A percentile compares a stretch with the other conserved stretches of the same genome.
Conservation (phyloP, 305 asterid genomes). For the Solanum hybrid region DNA sequence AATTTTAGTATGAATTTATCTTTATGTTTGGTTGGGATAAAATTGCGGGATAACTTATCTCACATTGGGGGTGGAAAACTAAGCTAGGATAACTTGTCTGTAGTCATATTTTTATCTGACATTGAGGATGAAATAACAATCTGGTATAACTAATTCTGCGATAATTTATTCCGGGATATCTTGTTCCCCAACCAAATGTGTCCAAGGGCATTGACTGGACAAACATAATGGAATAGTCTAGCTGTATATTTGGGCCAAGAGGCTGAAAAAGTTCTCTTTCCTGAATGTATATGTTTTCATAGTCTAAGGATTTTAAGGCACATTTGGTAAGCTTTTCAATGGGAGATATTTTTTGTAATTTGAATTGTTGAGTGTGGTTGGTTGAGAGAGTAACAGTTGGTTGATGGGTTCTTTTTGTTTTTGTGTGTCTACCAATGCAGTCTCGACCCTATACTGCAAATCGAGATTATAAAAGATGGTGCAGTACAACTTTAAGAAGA, state of each 20-base stretch:
- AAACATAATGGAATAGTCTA: not conserved
- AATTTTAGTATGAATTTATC: not conserved
- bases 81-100: not conserved
- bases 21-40: not conserved
- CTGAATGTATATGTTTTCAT: not conserved
- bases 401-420: not conserved
- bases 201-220: not conserved
- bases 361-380: not conserved
- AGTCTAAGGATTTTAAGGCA: not conserved
- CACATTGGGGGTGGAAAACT: not conserved
- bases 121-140: not conserved
- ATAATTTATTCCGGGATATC: not conserved
- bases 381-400: not conserved
- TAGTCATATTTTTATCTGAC: not conserved
- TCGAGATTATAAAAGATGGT: conserved; percentile 44
- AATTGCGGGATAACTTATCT: not conserved
- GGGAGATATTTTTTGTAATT: not conserved
- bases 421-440: not conserved
- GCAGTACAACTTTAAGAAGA: conserved; percentile 90
- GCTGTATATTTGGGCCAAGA: not conserved
- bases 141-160: not conserved
- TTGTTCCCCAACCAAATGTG: not conserved
- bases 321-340: not conserved
- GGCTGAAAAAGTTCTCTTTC: not conserved
- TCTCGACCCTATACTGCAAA: not conserved